Conservation (phyloP, 129 eudicot species). For the Pulicaria dysenterica region DNA sequence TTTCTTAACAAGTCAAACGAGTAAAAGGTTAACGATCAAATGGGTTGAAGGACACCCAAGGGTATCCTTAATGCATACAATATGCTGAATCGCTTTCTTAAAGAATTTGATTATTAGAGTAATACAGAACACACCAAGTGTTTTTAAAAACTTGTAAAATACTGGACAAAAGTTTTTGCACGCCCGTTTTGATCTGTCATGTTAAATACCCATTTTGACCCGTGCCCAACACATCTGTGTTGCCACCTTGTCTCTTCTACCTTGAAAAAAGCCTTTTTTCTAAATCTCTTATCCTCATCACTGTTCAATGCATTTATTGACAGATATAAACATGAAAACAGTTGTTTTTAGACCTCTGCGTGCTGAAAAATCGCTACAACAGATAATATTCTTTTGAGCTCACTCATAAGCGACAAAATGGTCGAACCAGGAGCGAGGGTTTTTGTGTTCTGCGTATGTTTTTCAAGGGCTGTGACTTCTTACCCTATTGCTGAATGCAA, state of each 20-base stretch:
- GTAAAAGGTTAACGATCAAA: background rate
- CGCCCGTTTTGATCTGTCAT: background rate
- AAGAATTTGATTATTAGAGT: background rate
- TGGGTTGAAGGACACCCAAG: background rate
- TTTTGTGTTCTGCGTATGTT: background rate
- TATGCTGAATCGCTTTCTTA: background rate
- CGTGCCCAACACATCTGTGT: background rate
- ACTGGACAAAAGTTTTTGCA: background rate
- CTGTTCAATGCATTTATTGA: conserved; percentile 15
- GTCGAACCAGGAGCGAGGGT: conserved; percentile 14
- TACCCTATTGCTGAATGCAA: conserved; percentile 22
- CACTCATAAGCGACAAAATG: conserved; percentile 21
- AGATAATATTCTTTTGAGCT: conserved; percentile 8
- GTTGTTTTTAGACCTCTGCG: background rate
- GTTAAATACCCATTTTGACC: background rate
- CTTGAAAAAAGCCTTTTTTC: background rate
- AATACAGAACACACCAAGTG: background rate
- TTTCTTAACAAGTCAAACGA: background rate
- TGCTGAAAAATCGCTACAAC: conserved; percentile 17
- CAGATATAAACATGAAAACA: conserved; percentile 10
- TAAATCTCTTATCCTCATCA: background rate
- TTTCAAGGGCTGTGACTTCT: background rate
- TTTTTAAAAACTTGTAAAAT: background rate
- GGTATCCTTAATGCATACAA: background rate
- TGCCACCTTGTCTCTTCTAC: background rate